Evolutionary conservation across 2,329 filamentous ascomycete genomes (phyloP).

Genomic region (Atkinsonella texensis): DNA sequence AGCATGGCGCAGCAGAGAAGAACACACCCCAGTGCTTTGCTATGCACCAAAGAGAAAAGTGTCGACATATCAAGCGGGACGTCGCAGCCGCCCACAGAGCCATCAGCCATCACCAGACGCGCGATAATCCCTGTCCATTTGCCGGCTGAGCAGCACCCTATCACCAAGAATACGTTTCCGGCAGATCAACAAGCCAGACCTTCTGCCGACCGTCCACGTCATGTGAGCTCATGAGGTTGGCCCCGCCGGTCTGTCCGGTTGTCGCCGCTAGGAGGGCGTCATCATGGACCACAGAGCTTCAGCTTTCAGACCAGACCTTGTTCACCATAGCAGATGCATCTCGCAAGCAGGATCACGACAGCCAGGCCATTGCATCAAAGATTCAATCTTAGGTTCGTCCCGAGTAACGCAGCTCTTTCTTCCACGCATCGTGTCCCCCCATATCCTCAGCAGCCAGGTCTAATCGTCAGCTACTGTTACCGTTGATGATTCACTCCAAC

Average conservation of each 20-base stretch:
- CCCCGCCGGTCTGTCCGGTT: not conserved
- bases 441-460: too few relatives aligned
- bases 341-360: not conserved
- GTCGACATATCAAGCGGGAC: too few relatives aligned
- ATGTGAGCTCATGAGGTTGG: not conserved
- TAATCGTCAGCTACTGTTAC: too few relatives aligned
- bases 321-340: not conserved
- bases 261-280: constrained; percentile 6
- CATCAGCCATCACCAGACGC: not conserved
- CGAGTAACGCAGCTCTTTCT: too few relatives aligned
- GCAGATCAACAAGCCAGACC: not conserved
- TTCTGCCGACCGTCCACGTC: not conserved
- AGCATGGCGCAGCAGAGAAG: too few relatives aligned
- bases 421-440: too few relatives aligned
- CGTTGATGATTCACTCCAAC: too few relatives aligned
- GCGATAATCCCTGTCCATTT: not conserved
- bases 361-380: not conserved
- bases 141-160: not conserved
- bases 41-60: too few relatives aligned
- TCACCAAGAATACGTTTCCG: not conserved
- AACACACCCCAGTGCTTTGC: too few relatives aligned
- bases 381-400: not conserved
- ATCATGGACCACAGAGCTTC: not conserved
- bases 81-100: too few relatives aligned
- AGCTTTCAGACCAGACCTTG: not conserved